Percentiles rank a stretch among this genome's conserved stretches.
These are phyloP conservation scores for Leersia perrieri DNA, from an alignment of 176 grass and related monocot genomes.

Conservation along the genomic window DNA sequence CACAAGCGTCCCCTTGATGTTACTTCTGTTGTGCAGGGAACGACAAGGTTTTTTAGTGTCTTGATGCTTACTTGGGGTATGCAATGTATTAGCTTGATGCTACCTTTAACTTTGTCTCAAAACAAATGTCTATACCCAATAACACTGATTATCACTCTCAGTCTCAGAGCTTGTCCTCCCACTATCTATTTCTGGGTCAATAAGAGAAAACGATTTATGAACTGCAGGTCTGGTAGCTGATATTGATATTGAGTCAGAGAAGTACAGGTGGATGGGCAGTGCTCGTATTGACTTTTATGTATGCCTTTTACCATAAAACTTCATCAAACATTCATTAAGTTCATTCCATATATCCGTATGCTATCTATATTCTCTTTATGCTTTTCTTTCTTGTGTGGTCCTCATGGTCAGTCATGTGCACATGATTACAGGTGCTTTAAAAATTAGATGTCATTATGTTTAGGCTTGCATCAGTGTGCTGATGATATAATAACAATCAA, in stretches of 20 bases:
- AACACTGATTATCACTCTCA: neutral
- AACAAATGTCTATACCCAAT: neutral
- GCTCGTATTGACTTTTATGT: constrained; percentile 89
- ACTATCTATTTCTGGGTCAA: neutral
- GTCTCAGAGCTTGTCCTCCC: constrained; percentile 8
- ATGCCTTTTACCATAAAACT: constrained; percentile 27
- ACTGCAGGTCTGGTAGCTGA: constrained; percentile 89
- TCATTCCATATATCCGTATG: neutral
- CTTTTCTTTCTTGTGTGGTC: neutral
- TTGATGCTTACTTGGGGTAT: constrained; percentile 98
- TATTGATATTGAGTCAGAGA: constrained; percentile 96
- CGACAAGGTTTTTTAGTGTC: constrained; percentile 87
- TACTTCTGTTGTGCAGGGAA: constrained; percentile 74
- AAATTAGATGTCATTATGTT: neutral
- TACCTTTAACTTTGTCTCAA: neutral
- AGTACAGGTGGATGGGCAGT: constrained; percentile 99
- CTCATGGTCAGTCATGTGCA: neutral
- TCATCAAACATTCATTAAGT: neutral
- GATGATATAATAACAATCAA: neutral
- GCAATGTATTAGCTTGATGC: constrained; percentile 1
- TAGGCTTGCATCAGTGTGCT: neutral
- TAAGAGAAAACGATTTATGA: constrained; percentile 42
- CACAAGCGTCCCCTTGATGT: constrained; percentile 82
- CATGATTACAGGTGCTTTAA: neutral
- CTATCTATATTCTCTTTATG: neutral